Conservation (phyloP, 139 green algal species). For the Nannochloris sp. region DNA sequence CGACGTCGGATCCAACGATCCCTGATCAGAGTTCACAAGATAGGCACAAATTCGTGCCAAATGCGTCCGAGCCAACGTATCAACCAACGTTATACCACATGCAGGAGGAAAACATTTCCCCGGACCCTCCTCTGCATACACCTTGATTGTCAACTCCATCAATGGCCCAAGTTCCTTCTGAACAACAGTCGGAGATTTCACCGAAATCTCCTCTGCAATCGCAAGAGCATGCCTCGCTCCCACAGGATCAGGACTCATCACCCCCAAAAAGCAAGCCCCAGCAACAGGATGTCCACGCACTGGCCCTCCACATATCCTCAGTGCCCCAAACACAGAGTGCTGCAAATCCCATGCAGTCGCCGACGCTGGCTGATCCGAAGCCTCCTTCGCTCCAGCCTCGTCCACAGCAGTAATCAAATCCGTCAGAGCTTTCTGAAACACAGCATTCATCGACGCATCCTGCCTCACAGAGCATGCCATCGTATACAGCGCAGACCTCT, state of each 20-base stretch:
- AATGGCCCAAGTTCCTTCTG: constrained; percentile 16
- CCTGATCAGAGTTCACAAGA: constrained; percentile 54
- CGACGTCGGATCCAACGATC: constrained; percentile 15
- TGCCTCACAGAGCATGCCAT: constrained; percentile 11
- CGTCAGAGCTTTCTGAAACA: constrained; percentile 12
- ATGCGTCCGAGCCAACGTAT: constrained; percentile 61
- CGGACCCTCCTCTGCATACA: constrained; percentile 23
- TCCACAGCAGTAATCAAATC: constrained; percentile 18
- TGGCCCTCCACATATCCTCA: constrained; percentile 8
- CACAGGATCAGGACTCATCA: constrained; percentile 46
- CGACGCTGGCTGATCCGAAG: background rate
- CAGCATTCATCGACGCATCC: constrained; percentile 9
- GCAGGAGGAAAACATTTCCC: background rate
- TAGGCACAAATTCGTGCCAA: constrained; percentile 55
- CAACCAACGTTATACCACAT: constrained; percentile 38
- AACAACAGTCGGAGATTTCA: constrained; percentile 18
- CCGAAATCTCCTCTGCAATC: constrained; percentile 38
- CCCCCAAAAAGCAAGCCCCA: constrained; percentile 21
- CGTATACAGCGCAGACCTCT: constrained; percentile 11
- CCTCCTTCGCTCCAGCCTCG: constrained; percentile 3
- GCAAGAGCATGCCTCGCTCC: constrained; percentile 64
- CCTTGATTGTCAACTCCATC: constrained; percentile 12
- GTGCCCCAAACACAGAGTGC: constrained; percentile 23
- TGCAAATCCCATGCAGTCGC: constrained; percentile 28
- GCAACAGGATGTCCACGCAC: constrained; percentile 7